Base-by-base conservation (phyloP, 2,329 filamentous ascomycete species). In the Mycosphaerella arachidis region DNA sequence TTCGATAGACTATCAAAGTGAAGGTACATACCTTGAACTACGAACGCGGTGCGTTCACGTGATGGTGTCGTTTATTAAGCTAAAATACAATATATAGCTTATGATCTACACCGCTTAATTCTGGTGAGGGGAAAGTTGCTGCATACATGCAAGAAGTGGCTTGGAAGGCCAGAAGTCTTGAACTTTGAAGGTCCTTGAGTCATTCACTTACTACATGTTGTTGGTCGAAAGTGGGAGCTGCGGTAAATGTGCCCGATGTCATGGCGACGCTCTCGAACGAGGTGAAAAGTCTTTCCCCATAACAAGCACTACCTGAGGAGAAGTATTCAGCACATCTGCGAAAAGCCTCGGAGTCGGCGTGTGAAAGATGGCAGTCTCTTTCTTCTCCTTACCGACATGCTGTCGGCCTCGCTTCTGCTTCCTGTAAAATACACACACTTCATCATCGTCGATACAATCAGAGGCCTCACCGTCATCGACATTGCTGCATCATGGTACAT, bases 21-120 rank as follows among this genome's bases (percentile, higher is more conserved):
- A 1, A 24, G 24, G 18, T 10, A 16, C 27, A 16, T 48, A 48
- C 46, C 48, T 52, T 52, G 48, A 52, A 52, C 48, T 52, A 52
- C 48, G 30, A 52, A 52, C 48, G 48, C 48, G 46, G 24, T 52
- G 31, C 27, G 33, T 52, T 31, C 48, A 52, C 48, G 48, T 52
- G 48, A 52, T 48, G n/a, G 4, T 18, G 43, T n/a, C 1, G 27
- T 2, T 8, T 2, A 2, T 7, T 4, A 27, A 8, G 10, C 9
- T 13, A 13, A 5, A 27, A 46, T 48, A 27, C 24, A 30, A 13
- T 48, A 27, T 48, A 48, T 48, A 48, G 8, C 46, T 43, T 24
- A 12, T 7, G 5, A 35, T 35, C 8, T 12, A 2, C 16, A 2
- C 10, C 10, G 37, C 37, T 7, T 43, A 35, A 2, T 35, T 8